Evolutionary conservation across 2,329 filamentous ascomycete genomes (phyloP), one percentile per base, ranked within the genome.

Genomic region (Pseudocercospora fijiensis): DNA sequence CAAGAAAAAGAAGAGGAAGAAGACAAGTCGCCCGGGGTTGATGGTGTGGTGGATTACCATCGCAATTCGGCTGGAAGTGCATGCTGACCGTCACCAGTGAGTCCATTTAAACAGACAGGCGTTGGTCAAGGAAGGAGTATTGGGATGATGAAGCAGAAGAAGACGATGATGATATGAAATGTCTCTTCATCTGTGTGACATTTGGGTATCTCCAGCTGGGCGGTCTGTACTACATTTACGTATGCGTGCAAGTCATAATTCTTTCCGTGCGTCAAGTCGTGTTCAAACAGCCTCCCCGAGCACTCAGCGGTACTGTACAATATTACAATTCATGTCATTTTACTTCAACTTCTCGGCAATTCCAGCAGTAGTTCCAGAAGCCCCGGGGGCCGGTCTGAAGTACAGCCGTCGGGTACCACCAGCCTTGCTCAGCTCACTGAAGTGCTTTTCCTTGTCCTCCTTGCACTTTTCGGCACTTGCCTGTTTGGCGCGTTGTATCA

Each of bases 401-500:
- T 90, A 91, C 57, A 93, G 75, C 69, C 90, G 84, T 79, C 90
- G 90, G 16, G 90, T 92, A 7, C 84, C 85, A 1, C 90, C 90
- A 4, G 88, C 86, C 74, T 85, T 90, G 51, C 89, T 88, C 69
- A 92, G 77, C 67, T 91, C 88, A 20, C 87, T 88, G 76, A 92
- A 90, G 52, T 82, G 70, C 73, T 73, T 73, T 57, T 65, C 66
- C 49, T 67, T 68, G 67, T 66, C 67, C 47, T 75, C 76, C 22
- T 76, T 71, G 49, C 64, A 69, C 66, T 78, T 77, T 71, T 80
- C 79, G 13, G 70, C 71, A 72, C 88, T 90, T 65, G 87, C 89
- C 53, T 87, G 83, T 64, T 89, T 85, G 45, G 92, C 91, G 73
- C 91, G 89, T 72, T 91, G 89, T 78, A 92, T 89, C 80, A 95